phyloP scores from a whole-genome alignment of 805 yeast genomes.

The Hanseniaspora taiwanica region DNA sequence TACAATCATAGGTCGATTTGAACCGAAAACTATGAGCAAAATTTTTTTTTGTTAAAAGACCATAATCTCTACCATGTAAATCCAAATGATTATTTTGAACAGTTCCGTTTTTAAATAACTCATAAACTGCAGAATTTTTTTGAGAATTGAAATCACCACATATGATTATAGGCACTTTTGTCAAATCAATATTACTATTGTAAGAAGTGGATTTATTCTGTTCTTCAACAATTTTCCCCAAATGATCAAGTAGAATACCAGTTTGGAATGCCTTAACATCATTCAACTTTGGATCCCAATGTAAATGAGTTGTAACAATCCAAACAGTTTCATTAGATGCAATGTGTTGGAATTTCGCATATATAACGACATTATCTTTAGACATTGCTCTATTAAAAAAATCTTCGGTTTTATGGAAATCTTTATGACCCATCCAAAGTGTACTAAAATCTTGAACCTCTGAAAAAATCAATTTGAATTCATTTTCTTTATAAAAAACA shows the following conservation, averaged over 20 bases:
- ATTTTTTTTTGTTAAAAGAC: slow-evolving; percentile 80
- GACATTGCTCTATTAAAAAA: slow-evolving; percentile 91
- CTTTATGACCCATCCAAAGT: slow-evolving; percentile 67
- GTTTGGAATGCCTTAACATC: slow-evolving; percentile 96
- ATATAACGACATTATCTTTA: slow-evolving; percentile 83
- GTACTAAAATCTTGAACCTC: slow-evolving; percentile 72
- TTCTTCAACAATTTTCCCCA: slow-evolving; percentile 50
- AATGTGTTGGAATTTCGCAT: slow-evolving; percentile 59
- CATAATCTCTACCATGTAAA: slow-evolving; percentile 78
- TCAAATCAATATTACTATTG: slow-evolving; percentile 30
- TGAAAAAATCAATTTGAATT: slow-evolving; percentile 59
- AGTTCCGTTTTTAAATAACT: slow-evolving; percentile 68
- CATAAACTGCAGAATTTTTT: slow-evolving; percentile 80
- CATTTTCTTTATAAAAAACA: slow-evolving; percentile 60
- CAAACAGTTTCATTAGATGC: slow-evolving; percentile 60
- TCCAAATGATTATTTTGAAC: slow-evolving; percentile 64
- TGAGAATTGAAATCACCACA: slow-evolving; percentile 96
- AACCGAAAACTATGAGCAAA: slow-evolving; percentile 69
- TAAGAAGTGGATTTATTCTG: slow-evolving; percentile 28
- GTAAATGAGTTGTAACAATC: slow-evolving; percentile 85
- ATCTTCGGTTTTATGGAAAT: slow-evolving; percentile 86
- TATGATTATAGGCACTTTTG: slow-evolving; percentile 61
- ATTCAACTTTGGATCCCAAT: slow-evolving; percentile 94
- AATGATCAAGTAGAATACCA: slow-evolving; percentile 79
- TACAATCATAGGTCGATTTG: slow-evolving; percentile 70